These are phyloP conservation scores for Calonectria honghensis DNA, from an alignment of 2,329 filamentous ascomycete species.

Conservation along the genomic window DNA sequence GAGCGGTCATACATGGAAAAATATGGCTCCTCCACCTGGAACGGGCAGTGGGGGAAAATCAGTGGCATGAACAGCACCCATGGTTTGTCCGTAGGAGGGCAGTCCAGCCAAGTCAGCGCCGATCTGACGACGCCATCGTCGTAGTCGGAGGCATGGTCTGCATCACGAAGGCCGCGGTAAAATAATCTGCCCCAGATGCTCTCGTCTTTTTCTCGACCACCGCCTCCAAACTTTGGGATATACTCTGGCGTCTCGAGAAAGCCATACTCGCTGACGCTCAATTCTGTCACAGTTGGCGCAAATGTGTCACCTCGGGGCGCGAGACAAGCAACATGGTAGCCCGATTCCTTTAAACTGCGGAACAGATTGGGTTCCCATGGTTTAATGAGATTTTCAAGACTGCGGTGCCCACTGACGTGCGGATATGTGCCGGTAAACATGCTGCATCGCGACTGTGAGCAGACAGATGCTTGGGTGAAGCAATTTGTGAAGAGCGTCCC, in stretches of 20 bases:
- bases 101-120: slow-evolving; percentile 65
- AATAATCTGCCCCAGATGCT: slow-evolving; percentile 63
- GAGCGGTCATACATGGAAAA: slow-evolving; percentile 67
- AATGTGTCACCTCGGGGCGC: slow-evolving; percentile 65
- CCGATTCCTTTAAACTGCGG: slow-evolving; percentile 63
- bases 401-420: slow-evolving; percentile 67
- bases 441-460: slow-evolving; percentile 66
- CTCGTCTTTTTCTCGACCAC: slow-evolving; percentile 52
- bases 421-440: slow-evolving; percentile 69
- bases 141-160: slow-evolving; percentile 63
- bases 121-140: slow-evolving; percentile 65
- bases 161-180: slow-evolving; percentile 64
- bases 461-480: slow-evolving; percentile 67
- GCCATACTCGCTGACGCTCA: slow-evolving; percentile 67
- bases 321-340: slow-evolving; percentile 68
- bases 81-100: slow-evolving; percentile 62
- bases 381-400: slow-evolving; percentile 68
- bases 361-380: slow-evolving; percentile 70
- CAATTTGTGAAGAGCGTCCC: slow-evolving; percentile 67
- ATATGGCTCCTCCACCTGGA: slow-evolving; percentile 68
- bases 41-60: slow-evolving; percentile 67
- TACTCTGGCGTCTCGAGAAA: slow-evolving; percentile 64
- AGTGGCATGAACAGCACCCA: slow-evolving; percentile 67
- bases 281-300: slow-evolving; percentile 64
- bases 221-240: slow-evolving; percentile 56